A percentile compares a stretch with the other conserved stretches of the same genome.
Conservation (phyloP, 208 protist species). For the Phytomonas serpens region DNA sequence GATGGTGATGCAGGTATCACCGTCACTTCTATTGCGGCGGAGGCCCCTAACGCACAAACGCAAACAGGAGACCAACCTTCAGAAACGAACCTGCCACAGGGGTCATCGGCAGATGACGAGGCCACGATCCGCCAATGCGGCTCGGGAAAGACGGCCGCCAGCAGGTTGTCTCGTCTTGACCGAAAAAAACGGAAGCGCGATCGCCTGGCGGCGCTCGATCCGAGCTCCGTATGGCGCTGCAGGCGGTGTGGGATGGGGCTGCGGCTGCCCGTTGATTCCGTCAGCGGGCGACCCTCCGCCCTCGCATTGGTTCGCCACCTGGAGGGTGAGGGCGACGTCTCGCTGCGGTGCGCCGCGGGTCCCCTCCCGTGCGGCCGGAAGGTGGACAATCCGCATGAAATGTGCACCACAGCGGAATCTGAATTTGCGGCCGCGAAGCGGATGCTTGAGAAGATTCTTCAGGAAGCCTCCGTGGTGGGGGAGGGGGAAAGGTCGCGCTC, state of each 20-base stretch:
- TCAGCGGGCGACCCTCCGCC: conserved; percentile 23
- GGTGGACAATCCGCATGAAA: conserved; percentile 2
- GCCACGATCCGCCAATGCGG: background rate
- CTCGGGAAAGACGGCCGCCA: background rate
- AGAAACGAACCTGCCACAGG: background rate
- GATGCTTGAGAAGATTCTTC: background rate
- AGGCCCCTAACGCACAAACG: background rate
- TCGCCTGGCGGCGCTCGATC: conserved; percentile 12
- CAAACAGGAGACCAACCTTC: background rate
- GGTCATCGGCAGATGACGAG: background rate
- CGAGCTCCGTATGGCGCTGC: conserved; percentile 31
- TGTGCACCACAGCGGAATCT: conserved; percentile 12
- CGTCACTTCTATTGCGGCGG: background rate
- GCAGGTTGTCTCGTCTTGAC: background rate
- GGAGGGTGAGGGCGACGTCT: conserved; percentile 18
- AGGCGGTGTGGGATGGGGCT: conserved; percentile 22
- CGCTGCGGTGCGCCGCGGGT: conserved; percentile 17
- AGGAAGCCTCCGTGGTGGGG: background rate
- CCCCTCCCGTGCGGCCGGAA: conserved; percentile 9
- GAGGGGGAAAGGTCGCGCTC: background rate
- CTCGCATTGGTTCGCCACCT: conserved; percentile 42
- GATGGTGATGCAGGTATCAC: background rate
- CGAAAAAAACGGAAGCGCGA: background rate
- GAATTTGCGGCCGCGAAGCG: background rate
- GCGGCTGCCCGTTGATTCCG: conserved; percentile 24